Conservation (phyloP, 345 rosid species). For the Orychophragmus violaceus region DNA sequence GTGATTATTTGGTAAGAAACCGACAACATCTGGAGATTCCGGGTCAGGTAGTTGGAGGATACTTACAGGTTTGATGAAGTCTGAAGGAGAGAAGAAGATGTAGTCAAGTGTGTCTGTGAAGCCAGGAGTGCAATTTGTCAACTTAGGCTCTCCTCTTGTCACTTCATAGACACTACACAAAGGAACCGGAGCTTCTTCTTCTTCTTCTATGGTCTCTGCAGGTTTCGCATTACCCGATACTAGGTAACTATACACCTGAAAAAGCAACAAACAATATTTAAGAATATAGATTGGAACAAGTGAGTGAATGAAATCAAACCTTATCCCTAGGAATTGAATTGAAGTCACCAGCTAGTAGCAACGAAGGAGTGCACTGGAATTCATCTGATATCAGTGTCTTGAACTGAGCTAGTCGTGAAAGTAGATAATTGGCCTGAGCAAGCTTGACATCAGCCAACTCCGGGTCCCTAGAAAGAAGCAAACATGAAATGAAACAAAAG, state of each 20-base stretch:
- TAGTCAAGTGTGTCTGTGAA: slow-evolving; percentile 82
- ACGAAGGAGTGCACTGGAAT: slow-evolving; percentile 56
- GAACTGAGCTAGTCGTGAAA: slow-evolving; percentile 59
- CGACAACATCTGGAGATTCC: slow-evolving; percentile 55
- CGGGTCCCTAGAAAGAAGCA: slow-evolving; percentile 67
- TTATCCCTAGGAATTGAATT: slow-evolving; percentile 81
- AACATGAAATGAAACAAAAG: background rate
- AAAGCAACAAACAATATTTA: background rate
- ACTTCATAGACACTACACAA: slow-evolving; percentile 61
- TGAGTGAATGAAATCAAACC: slow-evolving; percentile 36
- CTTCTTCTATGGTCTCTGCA: slow-evolving; percentile 20
- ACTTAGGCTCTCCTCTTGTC: slow-evolving; percentile 73
- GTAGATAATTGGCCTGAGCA: slow-evolving; percentile 85
- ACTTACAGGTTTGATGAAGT: slow-evolving; percentile 49
- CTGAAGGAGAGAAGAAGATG: slow-evolving; percentile 66
- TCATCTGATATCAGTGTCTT: slow-evolving; percentile 45
- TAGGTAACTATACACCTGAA: slow-evolving; percentile 77
- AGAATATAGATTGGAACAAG: background rate
- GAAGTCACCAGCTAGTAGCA: slow-evolving; percentile 84
- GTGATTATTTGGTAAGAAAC: slow-evolving; percentile 66
- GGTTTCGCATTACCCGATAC: slow-evolving; percentile 42
- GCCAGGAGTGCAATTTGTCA: slow-evolving; percentile 85
- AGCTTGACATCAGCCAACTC: slow-evolving; percentile 89
- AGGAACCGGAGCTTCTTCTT: slow-evolving; percentile 56
- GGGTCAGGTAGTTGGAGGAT: slow-evolving; percentile 59